Base-by-base conservation (phyloP, 345 rosid genomes). In the Boechera divaricarpa region DNA sequence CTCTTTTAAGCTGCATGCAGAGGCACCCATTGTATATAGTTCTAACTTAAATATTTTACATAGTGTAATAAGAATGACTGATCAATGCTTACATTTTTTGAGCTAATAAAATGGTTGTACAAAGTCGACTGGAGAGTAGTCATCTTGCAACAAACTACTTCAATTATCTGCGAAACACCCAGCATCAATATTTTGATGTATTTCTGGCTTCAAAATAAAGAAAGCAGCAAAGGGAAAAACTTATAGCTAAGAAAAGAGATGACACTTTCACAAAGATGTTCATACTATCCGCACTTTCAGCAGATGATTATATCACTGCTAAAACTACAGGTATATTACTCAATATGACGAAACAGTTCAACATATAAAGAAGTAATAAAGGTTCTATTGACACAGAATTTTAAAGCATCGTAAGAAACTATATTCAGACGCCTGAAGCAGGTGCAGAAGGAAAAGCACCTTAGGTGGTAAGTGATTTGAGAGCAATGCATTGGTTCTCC, bases 61-160 rank as follows among this genome's bases (percentile, higher is more conserved):
- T 28, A 69, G 41, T 32, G n/a, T 56, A 47, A 12, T 62, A 58
- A 67, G 74, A 59, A 48, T 54, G 75, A 55, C 54, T 54, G 70
- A 79, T 16, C 68, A 64, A 76, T 72, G 59, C 90, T 47, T 81
- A 92, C 98, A 85, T 95, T 95, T 88, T 95, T 95, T 61, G 98
- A 95, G 75, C 90, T 96, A 79, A 95, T 88, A 79, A 95, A 95
- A 82, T 95, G 97, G 77, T 86, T 88, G 79, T 95, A 95, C 49
- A 95, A 75, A 73, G 86, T 89, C 72, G 91, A 73, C 82, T 95
- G 99, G 69, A 95, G 98, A 68, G 93, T 84, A 81, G 92, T 90
- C 90, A 95, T 86, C 83, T 92, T 92, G 90, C 98, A 95, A 69
- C 99, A 95, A 77, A 95, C 98, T 75, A 95, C 99, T 90, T 95